phyloP scores from a whole-genome alignment of 176 grass and related monocot genomes.

The Zea mays region DNA sequence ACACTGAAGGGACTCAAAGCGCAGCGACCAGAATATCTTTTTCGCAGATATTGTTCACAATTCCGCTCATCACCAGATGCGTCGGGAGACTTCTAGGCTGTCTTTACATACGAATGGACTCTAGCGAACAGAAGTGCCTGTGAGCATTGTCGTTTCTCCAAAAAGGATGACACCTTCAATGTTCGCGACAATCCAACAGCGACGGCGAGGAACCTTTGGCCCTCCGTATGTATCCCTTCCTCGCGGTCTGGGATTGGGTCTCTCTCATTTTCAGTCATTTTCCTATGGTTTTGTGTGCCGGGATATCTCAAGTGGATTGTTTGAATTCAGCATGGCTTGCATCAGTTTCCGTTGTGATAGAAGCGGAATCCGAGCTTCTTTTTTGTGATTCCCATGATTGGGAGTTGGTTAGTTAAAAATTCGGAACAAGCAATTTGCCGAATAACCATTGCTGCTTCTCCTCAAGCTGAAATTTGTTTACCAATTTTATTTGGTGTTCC shows the following conservation, averaged over 20 bases:
- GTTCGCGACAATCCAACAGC: too few relatives aligned
- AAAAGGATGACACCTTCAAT: too few relatives aligned
- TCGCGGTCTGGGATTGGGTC: background rate
- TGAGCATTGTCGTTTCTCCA: too few relatives aligned
- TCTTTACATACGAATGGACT: too few relatives aligned
- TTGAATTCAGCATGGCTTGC: conserved; percentile 6
- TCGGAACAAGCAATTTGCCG: background rate
- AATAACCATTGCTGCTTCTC: background rate
- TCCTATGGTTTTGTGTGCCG: background rate
- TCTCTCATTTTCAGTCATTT: background rate
- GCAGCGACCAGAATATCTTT: too few relatives aligned
- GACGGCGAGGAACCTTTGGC: too few relatives aligned
- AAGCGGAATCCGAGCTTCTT: conserved; percentile 17
- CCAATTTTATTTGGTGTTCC: background rate
- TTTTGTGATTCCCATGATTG: conserved; percentile 34
- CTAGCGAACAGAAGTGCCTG: too few relatives aligned
- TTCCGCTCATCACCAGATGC: too few relatives aligned
- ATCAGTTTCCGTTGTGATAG: conserved; percentile 8
- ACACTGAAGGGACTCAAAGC: too few relatives aligned
- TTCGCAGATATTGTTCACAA: too few relatives aligned
- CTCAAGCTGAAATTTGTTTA: background rate
- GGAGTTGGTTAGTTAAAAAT: background rate
- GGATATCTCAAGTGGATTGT: conserved; percentile 3
- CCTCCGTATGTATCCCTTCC: too few relatives aligned
- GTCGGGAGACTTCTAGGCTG: too few relatives aligned